These are phyloP conservation scores for Nothopassalora personata DNA, from an alignment of 2,329 filamentous ascomycete species.

Conservation along the genomic window DNA sequence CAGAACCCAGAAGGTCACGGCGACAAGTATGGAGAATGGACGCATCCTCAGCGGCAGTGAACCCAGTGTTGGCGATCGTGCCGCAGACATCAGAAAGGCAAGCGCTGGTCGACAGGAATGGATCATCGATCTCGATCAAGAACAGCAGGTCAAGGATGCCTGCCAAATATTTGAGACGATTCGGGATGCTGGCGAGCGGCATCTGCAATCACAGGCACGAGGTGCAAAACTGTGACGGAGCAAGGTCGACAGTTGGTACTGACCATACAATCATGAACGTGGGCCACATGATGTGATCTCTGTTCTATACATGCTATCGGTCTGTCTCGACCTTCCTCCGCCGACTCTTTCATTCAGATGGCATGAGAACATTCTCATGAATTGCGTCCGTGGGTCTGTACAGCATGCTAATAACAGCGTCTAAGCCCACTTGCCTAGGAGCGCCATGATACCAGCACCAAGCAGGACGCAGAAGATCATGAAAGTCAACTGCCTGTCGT, in stretches of 20 bases:
- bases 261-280: no score
- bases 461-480: slow-evolving; percentile 86
- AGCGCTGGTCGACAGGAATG: slow-evolving; percentile 2
- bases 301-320: no score
- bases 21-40: slow-evolving; percentile 5
- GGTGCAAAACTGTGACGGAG: no score
- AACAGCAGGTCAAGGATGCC: slow-evolving; percentile 9
- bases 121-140: slow-evolving; percentile 7
- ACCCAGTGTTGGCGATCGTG: slow-evolving; percentile 3
- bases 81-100: slow-evolving; percentile 1
- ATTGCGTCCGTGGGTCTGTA: background rate
- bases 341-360: background rate
- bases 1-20: slow-evolving; percentile 8
- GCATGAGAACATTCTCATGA: background rate
- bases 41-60: slow-evolving; percentile 1
- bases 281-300: no score
- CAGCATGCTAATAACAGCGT: background rate
- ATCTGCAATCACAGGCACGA: background rate
- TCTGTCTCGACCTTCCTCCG: no score
- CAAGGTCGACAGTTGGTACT: no score
- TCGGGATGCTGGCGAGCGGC: background rate
- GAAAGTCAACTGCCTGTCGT: slow-evolving; percentile 80
- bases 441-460: slow-evolving; percentile 68
- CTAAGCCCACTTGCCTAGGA: slow-evolving; percentile 81
- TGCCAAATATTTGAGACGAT: background rate